Conservation (phyloP, 768 basidiomycete genomes). For the Termitomyces sp. region DNA sequence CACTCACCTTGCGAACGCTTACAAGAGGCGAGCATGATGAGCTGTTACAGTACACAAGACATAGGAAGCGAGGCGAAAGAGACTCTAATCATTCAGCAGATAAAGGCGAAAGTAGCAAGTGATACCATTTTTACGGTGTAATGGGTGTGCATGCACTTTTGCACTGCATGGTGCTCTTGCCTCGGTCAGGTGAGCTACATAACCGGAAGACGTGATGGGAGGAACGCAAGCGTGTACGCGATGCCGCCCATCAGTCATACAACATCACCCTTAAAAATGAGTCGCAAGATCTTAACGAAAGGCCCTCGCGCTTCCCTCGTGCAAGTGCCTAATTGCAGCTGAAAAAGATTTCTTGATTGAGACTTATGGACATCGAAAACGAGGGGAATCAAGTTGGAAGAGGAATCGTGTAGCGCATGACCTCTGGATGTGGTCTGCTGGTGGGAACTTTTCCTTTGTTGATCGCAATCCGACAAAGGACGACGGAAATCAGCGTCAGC, state of each 20-base stretch:
- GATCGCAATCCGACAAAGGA: not conserved
- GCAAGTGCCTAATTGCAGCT: not conserved
- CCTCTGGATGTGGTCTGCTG: not conserved
- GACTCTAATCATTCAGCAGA: not conserved
- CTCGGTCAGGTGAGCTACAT: not conserved
- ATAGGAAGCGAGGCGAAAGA: not conserved
- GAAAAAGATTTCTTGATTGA: not conserved
- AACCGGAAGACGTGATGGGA: not conserved
- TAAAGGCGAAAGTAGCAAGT: not conserved
- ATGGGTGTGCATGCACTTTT: no score
- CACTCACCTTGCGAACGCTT: not conserved
- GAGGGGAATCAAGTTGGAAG: not conserved
- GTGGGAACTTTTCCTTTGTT: not conserved
- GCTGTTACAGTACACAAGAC: not conserved
- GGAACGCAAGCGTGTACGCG: not conserved
- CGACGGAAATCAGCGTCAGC: not conserved
- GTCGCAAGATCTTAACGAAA: not conserved
- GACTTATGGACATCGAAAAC: no score
- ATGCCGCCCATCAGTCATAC: not conserved
- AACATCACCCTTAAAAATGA: not conserved
- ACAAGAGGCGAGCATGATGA: no score
- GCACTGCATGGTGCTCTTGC: not conserved
- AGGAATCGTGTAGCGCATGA: not conserved
- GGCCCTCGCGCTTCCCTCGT: not conserved
- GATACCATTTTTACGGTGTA: not conserved